A percentile compares a stretch with the other conserved stretches of the same genome.
Evolutionary conservation across 2,329 filamentous ascomycete species (phyloP).

Genomic region (Fusarium dimerum): DNA sequence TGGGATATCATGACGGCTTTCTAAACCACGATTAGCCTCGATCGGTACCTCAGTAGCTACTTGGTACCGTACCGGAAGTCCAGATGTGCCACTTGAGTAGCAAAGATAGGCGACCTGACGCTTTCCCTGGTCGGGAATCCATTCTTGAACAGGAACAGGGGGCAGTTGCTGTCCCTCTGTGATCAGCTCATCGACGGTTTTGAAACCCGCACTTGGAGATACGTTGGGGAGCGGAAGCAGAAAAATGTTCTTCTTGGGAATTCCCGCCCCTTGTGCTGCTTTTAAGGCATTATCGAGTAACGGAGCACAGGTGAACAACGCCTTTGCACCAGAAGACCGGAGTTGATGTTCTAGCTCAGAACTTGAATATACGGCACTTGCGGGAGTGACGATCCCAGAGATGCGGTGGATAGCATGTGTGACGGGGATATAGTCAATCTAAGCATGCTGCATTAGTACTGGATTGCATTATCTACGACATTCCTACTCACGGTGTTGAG

Average conservation of each 20-base stretch:
- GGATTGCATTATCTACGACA: fast-evolving
- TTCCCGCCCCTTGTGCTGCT: slow-evolving; percentile 62
- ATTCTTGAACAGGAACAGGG: slow-evolving; percentile 53
- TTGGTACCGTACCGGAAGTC: slow-evolving; percentile 59
- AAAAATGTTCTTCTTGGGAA: slow-evolving; percentile 65
- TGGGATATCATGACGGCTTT: slow-evolving; percentile 88
- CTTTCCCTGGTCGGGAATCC: slow-evolving; percentile 64
- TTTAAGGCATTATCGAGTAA: slow-evolving; percentile 64
- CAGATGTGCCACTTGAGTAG: slow-evolving; percentile 79
- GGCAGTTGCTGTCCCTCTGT: slow-evolving; percentile 56
- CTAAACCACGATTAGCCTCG: slow-evolving; percentile 36
- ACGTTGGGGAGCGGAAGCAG: slow-evolving; percentile 64
- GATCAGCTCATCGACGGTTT: slow-evolving; percentile 67
- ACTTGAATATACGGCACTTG: slow-evolving; percentile 72
- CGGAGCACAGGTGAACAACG: slow-evolving; percentile 71
- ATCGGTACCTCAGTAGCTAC: fast-evolving
- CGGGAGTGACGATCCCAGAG: slow-evolving; percentile 70
- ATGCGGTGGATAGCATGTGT: slow-evolving; percentile 75
- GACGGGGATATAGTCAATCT: slow-evolving; percentile 76
- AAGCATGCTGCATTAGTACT: not conserved
- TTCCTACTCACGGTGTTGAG: slow-evolving; percentile 67
- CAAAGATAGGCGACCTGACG: slow-evolving; percentile 74
- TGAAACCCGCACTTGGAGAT: slow-evolving; percentile 44
- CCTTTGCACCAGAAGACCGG: slow-evolving; percentile 66
- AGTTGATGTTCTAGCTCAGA: slow-evolving; percentile 72